Evolutionary conservation across 495 filamentous ascomycete genomes (phyloP).

Genomic region (Viridothelium virens): DNA sequence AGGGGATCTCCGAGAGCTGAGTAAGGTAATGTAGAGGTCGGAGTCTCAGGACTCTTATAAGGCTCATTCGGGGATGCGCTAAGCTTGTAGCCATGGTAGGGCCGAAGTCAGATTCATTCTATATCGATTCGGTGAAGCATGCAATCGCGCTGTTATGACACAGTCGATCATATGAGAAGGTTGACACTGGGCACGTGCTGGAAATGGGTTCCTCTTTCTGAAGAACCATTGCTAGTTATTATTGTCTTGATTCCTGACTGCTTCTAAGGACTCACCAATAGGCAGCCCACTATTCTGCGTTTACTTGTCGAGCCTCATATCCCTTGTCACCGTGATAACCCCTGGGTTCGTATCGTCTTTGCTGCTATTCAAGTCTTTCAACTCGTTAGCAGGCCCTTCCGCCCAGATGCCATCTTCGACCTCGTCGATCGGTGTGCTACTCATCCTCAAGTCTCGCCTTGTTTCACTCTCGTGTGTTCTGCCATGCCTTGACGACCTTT

Average conservation of each 20-base stretch:
- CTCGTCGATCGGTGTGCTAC: neutral
- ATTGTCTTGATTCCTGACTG: neutral
- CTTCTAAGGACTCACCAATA: neutral
- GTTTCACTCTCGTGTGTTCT: neutral
- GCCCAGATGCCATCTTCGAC: neutral
- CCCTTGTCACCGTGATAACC: neutral
- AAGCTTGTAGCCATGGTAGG: too few relatives aligned
- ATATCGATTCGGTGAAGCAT: too few relatives aligned
- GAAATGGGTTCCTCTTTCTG: neutral
- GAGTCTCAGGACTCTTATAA: too few relatives aligned
- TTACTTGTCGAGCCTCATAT: neutral
- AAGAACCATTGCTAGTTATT: neutral
- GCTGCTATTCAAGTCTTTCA: neutral
- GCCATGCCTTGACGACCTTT: neutral
- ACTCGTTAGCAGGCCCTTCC: neutral
- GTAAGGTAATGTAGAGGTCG: too few relatives aligned
- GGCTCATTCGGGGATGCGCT: too few relatives aligned
- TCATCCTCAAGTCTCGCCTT: neutral
- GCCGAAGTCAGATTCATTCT: too few relatives aligned
- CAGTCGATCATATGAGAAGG: too few relatives aligned
- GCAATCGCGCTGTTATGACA: too few relatives aligned
- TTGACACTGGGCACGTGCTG: too few relatives aligned
- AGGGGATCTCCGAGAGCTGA: too few relatives aligned
- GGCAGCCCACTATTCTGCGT: neutral
- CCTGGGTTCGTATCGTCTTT: neutral